Percentiles rank a stretch among this genome's conserved stretches.
Evolutionary conservation across 257 asterid genomes (phyloP).

Genomic region (Solanum etuberosum): DNA sequence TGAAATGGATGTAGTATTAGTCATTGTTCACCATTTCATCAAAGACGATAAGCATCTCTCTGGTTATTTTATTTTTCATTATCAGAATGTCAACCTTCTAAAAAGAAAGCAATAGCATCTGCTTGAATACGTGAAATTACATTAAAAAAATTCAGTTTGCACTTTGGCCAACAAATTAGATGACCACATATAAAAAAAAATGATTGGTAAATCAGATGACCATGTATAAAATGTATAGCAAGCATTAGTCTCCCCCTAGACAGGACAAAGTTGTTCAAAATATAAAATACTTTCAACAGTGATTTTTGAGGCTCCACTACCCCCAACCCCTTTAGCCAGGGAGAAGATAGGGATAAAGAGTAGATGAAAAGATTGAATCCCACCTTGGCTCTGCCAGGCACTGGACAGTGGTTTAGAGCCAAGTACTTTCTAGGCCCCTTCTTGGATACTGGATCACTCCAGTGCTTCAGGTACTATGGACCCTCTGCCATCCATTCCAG

Average conservation of each 20-base stretch:
- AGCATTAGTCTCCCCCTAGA: neutral
- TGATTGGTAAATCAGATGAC: neutral
- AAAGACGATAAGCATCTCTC: neutral
- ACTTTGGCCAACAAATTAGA: neutral
- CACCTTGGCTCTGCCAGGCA: neutral
- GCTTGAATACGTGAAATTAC: neutral
- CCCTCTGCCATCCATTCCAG: neutral
- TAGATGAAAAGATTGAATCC: neutral
- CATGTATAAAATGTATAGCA: neutral
- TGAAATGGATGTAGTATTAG: neutral
- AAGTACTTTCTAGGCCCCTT: neutral
- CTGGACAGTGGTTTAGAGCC: neutral
- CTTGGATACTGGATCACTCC: neutral
- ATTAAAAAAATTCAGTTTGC: neutral
- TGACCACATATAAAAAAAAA: neutral
- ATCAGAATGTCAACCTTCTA: neutral
- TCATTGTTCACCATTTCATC: neutral
- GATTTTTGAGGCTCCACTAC: neutral
- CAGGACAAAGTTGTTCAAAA: neutral
- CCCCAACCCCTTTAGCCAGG: neutral
- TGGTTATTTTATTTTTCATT: neutral
- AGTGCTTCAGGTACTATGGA: neutral
- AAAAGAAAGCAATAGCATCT: neutral
- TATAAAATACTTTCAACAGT: neutral
- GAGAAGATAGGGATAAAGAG: neutral